phyloP scores from a whole-genome alignment of 495 filamentous ascomycete genomes.

The Penicillium coprophilum region DNA sequence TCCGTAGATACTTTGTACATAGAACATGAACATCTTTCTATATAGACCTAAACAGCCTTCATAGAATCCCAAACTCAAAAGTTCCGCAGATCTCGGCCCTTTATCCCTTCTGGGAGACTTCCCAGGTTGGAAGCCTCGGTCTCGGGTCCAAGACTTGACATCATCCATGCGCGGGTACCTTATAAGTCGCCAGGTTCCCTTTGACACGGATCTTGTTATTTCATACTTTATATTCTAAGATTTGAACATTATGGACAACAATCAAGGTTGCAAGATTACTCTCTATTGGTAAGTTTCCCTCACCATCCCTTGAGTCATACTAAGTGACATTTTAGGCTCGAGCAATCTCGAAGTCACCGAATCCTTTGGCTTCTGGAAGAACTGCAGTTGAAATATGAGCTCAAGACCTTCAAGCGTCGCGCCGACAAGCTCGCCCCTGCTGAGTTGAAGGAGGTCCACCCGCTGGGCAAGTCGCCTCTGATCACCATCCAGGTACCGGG shows the following conservation, averaged over 20 bases:
- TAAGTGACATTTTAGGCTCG: conserved; percentile 30
- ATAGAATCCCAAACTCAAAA: too few species aligned
- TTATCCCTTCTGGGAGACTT: too few species aligned
- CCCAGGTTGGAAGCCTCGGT: too few species aligned
- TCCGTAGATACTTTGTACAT: too few species aligned
- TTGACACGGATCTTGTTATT: neutral
- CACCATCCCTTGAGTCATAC: neutral
- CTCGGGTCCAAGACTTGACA: conserved; percentile 15
- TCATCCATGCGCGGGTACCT: conserved; percentile 12
- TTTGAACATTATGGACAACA: conserved; percentile 31
- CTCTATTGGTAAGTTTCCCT: conserved; percentile 64
- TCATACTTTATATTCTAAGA: neutral
- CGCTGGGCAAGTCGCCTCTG: conserved; percentile 80
- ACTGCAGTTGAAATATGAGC: conserved; percentile 70
- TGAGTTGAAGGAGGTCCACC: conserved; percentile 74
- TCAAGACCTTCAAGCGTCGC: conserved; percentile 70
- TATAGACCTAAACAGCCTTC: too few species aligned
- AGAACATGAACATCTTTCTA: too few species aligned
- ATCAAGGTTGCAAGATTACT: conserved; percentile 61
- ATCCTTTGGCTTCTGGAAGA: conserved; percentile 90
- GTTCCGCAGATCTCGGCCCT: too few species aligned
- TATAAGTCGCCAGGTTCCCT: neutral
- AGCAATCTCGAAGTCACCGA: conserved; percentile 67
- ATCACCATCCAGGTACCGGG: conserved; percentile 56
- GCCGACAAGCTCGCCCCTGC: conserved; percentile 62